Conservation (phyloP, 2,329 filamentous ascomycete species). For the Aschersonia sp. region DNA sequence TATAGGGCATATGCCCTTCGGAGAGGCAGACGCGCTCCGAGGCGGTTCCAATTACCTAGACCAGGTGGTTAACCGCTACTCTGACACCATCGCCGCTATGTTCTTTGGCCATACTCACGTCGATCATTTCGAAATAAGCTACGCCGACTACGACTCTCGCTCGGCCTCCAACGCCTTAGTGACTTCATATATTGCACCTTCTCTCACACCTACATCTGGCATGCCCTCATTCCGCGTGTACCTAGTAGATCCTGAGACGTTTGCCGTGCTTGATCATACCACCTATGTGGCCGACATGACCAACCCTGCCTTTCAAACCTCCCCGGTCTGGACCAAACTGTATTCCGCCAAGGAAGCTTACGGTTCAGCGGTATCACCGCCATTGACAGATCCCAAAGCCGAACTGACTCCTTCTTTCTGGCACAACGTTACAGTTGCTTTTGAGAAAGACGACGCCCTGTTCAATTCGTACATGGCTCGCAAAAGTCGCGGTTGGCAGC, state of each 20-base stretch:
- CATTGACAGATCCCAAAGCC: conserved; percentile 17
- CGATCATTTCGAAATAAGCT: conserved; percentile 42
- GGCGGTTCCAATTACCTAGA: conserved; percentile 36
- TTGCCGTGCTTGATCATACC: conserved; percentile 35
- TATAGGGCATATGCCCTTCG: conserved; percentile 40
- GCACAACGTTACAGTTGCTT: conserved; percentile 37
- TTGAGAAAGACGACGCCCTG: conserved; percentile 24
- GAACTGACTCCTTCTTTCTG: conserved; percentile 41
- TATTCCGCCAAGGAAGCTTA: conserved; percentile 41
- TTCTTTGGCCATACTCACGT: conserved; percentile 44
- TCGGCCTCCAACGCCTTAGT: conserved; percentile 26
- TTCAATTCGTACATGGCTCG: conserved; percentile 32
- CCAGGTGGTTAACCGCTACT: conserved; percentile 36
- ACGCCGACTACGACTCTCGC: conserved; percentile 28
- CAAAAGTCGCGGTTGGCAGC: conserved; percentile 29
- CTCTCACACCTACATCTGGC: conserved; percentile 37
- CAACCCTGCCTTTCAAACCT: conserved; percentile 22
- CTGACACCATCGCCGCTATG: conserved; percentile 35
- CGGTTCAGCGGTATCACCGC: conserved; percentile 26
- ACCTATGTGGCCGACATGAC: conserved; percentile 40
- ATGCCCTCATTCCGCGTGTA: conserved; percentile 43
- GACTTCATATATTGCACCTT: conserved; percentile 36
- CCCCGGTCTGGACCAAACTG: conserved; percentile 34
- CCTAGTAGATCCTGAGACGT: conserved; percentile 40
- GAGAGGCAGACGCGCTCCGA: conserved; percentile 32